These are phyloP conservation scores for Penicillium polonicum DNA, from an alignment of 2,329 filamentous ascomycete genomes.

Conservation along the genomic window DNA sequence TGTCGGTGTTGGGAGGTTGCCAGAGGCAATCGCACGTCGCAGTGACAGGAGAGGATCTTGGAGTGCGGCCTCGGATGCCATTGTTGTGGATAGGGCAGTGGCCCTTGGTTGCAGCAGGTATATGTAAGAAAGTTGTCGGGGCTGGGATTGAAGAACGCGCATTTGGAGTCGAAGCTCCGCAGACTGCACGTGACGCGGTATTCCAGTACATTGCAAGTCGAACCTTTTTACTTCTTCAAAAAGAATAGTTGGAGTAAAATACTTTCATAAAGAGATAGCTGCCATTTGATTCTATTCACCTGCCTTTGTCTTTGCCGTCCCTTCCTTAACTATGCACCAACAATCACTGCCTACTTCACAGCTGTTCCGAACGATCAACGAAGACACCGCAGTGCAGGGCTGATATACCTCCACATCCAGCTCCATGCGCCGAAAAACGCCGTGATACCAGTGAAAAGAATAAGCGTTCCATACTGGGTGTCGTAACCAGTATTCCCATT, in stretches of 20 bases:
- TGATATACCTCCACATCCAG: constrained; percentile 29
- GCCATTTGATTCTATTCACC: background rate
- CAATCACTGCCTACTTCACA: background rate
- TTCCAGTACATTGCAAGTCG: background rate
- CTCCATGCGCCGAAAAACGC: constrained; percentile 48
- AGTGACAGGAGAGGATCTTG: constrained; percentile 80
- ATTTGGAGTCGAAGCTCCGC: constrained; percentile 18
- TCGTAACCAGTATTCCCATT: constrained; percentile 48
- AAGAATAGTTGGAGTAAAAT: background rate
- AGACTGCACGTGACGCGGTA: constrained; percentile 17
- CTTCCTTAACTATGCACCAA: background rate
- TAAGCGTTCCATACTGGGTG: constrained; percentile 54
- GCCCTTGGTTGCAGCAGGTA: constrained; percentile 22
- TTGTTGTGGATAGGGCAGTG: constrained; percentile 32
- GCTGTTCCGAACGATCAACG: background rate
- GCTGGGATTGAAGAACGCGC: constrained; percentile 12
- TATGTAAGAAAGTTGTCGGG: constrained; percentile 1
- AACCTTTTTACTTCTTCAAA: background rate
- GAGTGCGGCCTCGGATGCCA: constrained; percentile 56
- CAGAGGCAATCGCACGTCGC: constrained; percentile 74
- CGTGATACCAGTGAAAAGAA: constrained; percentile 58
- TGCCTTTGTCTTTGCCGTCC: background rate
- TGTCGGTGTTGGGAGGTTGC: constrained; percentile 69
- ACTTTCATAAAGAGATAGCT: background rate
- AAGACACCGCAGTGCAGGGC: constrained; percentile 10